Base-by-base conservation (phyloP, 2,329 filamentous ascomycete species). In the Venturia aucupariae region DNA sequence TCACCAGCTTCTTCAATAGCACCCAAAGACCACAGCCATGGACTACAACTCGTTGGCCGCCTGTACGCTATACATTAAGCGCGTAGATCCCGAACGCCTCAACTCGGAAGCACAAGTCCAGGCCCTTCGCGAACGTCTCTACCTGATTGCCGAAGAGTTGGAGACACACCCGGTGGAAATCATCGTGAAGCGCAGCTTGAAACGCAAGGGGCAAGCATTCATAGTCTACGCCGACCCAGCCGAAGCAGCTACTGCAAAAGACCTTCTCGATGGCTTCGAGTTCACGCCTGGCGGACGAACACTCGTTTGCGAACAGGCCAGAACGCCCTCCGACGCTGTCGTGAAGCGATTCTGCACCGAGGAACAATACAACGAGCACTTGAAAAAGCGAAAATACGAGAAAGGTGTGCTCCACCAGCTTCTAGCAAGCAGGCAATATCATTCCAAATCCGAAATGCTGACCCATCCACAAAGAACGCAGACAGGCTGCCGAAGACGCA, bases 131-230 rank as follows among this genome's bases (percentile, higher is more conserved):
- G 51, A 54, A 27, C 62, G 62, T 48, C 62, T 63, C n/a, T 38
- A n/a, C 6, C 46, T 41, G 24, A 38, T 55, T 22, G 46, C 32
- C 48, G 62, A 54, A 38, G 24, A 51, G 24, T 11, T 55, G 46
- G 62, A 44, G 22, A 42, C 44, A 27, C 32, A 54, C 30, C 46
- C 51, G 7, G 78, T 96, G 70, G 92, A 96, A 67, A 85, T 96
- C 62, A 84, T 96, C 66, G 90, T 90, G 55, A 96, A 96, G 80
- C 90, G 85, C 68, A 97, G 95, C 75, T 77, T 97, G 38, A 92
- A 90, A 74, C 90, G 91, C 54, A 97, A 95, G 75, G 94, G 94
- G 15, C 94, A 99, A 77, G 94, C 94, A 0, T 99, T 99, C 73
- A 79, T 99, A 61, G 92, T 97, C 57, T 97, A 92, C 74, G 91